These are phyloP conservation scores for Echinochloa phyllopogon DNA, from an alignment of 176 grass and related monocot genomes.

Conservation along the genomic window DNA sequence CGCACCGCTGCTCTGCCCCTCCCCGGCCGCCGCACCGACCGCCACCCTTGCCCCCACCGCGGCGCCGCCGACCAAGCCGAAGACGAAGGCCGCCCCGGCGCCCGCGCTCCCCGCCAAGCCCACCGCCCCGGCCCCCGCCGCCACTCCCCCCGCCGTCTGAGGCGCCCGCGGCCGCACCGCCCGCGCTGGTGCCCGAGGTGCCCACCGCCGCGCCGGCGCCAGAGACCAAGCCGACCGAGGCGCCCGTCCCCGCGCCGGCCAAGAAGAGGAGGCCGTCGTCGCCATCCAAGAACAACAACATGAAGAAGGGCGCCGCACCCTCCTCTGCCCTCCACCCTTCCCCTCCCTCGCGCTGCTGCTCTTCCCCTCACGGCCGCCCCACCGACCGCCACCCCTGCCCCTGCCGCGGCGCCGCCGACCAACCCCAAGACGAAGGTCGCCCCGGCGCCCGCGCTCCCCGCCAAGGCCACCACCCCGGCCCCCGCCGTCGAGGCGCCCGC, in stretches of 20 bases:
- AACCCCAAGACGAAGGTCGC: conserved; percentile 36
- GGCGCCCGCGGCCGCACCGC: conserved; percentile 3
- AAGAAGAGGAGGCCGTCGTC: conserved; percentile 54
- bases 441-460: neutral
- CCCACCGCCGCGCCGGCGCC: conserved; percentile 23
- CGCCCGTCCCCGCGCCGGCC: conserved; percentile 43
- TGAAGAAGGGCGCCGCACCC: too few relatives aligned
- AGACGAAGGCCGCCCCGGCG: conserved; percentile 14
- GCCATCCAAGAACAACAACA: conserved; percentile 41
- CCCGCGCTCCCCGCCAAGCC: neutral
- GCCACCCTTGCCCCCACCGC: conserved; percentile 23
- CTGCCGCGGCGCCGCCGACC: neutral
- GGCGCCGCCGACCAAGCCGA: conserved; percentile 24
- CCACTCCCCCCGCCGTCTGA: too few relatives aligned
- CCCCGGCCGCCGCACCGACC: neutral
- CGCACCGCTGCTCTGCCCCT: too few relatives aligned
- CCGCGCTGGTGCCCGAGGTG: conserved; percentile 6
- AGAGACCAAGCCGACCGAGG: conserved; percentile 17
- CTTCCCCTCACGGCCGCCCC: too few relatives aligned
- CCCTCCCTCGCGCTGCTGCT: too few relatives aligned
- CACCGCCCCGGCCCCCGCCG: neutral
- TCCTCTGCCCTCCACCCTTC: too few relatives aligned
- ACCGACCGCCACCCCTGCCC: conserved; percentile 12
- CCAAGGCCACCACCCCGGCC: neutral
- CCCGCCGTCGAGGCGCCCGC: neutral